These are phyloP conservation scores for Taphrina pruni DNA, from an alignment of 1,139 yeast species.

Conservation along the genomic window DNA sequence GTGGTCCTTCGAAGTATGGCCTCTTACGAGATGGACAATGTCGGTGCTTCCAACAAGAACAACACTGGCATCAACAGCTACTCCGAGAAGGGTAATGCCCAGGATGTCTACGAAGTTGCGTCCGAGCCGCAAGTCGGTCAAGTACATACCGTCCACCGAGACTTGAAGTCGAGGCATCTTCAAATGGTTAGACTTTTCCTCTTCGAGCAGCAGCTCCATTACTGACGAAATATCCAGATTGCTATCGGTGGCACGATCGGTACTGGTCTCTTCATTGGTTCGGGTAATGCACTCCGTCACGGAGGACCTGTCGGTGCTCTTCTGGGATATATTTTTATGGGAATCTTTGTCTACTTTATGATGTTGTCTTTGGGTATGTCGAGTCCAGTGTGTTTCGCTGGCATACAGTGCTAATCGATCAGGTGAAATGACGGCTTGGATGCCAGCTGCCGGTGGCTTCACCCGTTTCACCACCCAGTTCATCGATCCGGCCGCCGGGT, in stretches of 20 bases:
- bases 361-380: conserved; percentile 63
- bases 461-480: conserved; percentile 46
- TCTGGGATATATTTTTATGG: conserved; percentile 69
- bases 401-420: neutral
- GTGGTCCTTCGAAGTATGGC: neutral
- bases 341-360: conserved; percentile 66
- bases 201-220: neutral
- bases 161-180: conserved; percentile 45
- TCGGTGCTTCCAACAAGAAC: conserved; percentile 1
- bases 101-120: conserved; percentile 10
- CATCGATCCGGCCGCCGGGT: conserved; percentile 53
- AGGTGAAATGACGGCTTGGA: conserved; percentile 54
- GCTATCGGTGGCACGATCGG: conserved; percentile 47
- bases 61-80: conserved; percentile 4
- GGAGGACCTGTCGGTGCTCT: conserved; percentile 79
- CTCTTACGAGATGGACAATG: conserved; percentile 9
- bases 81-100: conserved; percentile 13
- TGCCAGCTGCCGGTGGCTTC: conserved; percentile 44
- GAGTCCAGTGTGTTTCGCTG: neutral
- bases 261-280: conserved; percentile 58
- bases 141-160: conserved; percentile 48
- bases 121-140: conserved; percentile 24
- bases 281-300: conserved; percentile 60
- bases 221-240: conserved; percentile 23
- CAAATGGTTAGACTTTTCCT: conserved; percentile 40